phyloP scores from a whole-genome alignment of 208 protist species.

The Naegleria lovaniensis region DNA sequence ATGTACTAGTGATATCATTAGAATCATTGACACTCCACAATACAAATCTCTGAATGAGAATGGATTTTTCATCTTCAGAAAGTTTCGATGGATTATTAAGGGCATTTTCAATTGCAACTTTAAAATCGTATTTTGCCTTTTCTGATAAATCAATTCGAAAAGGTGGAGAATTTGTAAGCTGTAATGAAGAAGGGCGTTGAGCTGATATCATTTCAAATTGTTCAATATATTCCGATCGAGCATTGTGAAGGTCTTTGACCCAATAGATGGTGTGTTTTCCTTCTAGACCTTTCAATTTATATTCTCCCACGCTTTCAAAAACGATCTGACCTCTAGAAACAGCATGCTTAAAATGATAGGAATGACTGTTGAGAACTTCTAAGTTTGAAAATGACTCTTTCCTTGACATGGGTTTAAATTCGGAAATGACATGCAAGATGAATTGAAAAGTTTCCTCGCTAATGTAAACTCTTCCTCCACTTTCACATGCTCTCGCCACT shows the following conservation, averaged over 20 bases:
- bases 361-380: neutral
- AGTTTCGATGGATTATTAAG: neutral
- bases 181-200: neutral
- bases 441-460: neutral
- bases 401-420: neutral
- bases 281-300: neutral
- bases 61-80: neutral
- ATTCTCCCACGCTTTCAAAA: neutral
- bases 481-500: neutral
- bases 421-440: neutral
- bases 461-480: conserved; percentile 4
- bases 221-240: neutral
- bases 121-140: neutral
- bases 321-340: neutral
- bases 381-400: neutral
- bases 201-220: neutral
- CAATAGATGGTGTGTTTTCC: neutral
- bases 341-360: neutral
- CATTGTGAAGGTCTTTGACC: neutral
- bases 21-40: neutral
- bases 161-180: neutral
- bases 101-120: neutral
- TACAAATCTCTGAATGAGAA: neutral
- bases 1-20: neutral
- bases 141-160: neutral